Base-by-base conservation (phyloP, 1,284 basidiomycete species). In the Takashimella tepidaria region DNA sequence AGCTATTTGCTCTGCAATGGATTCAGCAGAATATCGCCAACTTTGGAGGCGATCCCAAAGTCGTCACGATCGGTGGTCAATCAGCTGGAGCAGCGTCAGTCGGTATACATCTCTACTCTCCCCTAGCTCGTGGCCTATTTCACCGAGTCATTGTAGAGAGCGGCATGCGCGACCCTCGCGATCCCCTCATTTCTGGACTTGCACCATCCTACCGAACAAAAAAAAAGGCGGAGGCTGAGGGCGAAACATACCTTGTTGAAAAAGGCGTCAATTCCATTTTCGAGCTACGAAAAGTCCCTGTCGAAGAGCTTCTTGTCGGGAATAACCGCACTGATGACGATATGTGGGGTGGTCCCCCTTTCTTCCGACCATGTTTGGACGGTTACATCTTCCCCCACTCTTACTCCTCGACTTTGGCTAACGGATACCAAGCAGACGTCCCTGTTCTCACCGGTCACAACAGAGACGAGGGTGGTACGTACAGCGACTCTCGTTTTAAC, bases 1-100 rank as follows among this genome's bases (percentile, higher is more conserved):
- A 8, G 8, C 10, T 37, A 8, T 16, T 21, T 4, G 83, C 83
- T 0, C 70, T 87, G 1, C 59, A 71, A 16, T 88, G 85, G 70
- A 63, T 87, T 2, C 81, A 83, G 55, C 65, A 82, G 11, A 84
- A 87, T 56, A 81, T 87, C 26, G 76, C 73, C 0, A 73, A 73
- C 0, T 87, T 88, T 61, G 84, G 85, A 2, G 86, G 86, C 0
- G 83, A 86, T 66, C 78, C 81, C 16, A 58, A 66, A 41, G 84
- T 83, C 73, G 82, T 82, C 54, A 21, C 56, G 47, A 20, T 50
- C 27, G 43, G 24, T 21, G 50, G 50, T 3, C 16, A 51, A 22
- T 51, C 50, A n/a, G 50, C 50, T 12, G 50, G 43, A 1, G 26
- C 41, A 8, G 31, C 31, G 10, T 8, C 16, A 16, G 16, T 8